A percentile compares a stretch with the other conserved stretches of the same genome.
phyloP scores from a whole-genome alignment of 208 protist species.

The Vickermania ingenoplastis region DNA sequence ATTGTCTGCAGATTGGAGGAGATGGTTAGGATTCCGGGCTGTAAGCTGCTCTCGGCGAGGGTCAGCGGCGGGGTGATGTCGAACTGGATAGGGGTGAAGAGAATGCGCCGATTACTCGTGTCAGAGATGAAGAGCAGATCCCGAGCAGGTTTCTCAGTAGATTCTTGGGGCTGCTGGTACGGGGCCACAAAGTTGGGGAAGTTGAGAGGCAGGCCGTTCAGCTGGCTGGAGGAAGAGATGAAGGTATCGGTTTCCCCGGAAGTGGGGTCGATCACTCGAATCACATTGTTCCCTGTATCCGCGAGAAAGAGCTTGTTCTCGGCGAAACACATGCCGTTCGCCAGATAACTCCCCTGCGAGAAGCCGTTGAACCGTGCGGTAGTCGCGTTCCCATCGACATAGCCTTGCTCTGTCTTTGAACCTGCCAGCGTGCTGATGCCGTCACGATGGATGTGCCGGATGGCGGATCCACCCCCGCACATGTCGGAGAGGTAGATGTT shows the following conservation, averaged over 20 bases:
- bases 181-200: conserved; percentile 12
- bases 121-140: conserved; percentile 28
- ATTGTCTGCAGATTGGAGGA: conserved; percentile 4
- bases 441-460: conserved; percentile 28
- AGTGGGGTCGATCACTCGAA: conserved; percentile 29
- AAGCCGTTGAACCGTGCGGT: conserved; percentile 21
- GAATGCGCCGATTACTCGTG: conserved; percentile 14
- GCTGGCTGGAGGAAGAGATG: not conserved
- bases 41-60: conserved; percentile 2
- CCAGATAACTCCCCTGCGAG: conserved; percentile 1
- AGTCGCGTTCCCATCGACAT: conserved; percentile 13
- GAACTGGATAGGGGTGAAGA: not conserved
- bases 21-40: conserved; percentile 10
- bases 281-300: conserved; percentile 44
- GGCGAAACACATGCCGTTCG: conserved; percentile 14
- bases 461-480: conserved; percentile 23
- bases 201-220: conserved; percentile 4
- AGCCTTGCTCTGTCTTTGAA: conserved; percentile 13
- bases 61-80: conserved; percentile 1
- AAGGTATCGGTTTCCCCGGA: conserved; percentile 16
- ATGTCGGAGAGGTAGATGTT: conserved; percentile 45
- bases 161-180: conserved; percentile 1
- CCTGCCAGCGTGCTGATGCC: conserved; percentile 39
- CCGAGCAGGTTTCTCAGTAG: conserved; percentile 5
- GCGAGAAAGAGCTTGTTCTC: conserved; percentile 20